Evolutionary conservation across 495 filamentous ascomycete genomes (phyloP).

Genomic region (Hyaloscypha finlandica): DNA sequence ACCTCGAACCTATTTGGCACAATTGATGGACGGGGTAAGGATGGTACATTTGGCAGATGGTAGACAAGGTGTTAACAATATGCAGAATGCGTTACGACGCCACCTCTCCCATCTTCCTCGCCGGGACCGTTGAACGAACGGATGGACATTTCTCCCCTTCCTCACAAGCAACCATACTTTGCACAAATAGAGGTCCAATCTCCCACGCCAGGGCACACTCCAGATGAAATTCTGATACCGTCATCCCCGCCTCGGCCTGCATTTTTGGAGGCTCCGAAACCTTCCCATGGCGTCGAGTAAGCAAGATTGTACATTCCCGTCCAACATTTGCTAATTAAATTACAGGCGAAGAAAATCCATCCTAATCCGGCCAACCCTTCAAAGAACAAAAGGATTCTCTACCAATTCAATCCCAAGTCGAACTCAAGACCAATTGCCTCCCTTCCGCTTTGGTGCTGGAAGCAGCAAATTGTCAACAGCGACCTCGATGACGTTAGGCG

Average conservation of each 20-base stretch:
- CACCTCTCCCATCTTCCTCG: slow-evolving; percentile 80
- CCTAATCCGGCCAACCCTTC: slow-evolving; percentile 62
- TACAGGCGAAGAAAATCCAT: slow-evolving; percentile 59
- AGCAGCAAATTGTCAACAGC: slow-evolving; percentile 49
- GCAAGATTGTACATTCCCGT: slow-evolving; percentile 34
- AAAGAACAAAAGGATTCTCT: slow-evolving; percentile 58
- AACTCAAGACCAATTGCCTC: slow-evolving; percentile 61
- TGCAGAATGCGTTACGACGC: slow-evolving; percentile 76
- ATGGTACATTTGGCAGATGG: slow-evolving; percentile 15
- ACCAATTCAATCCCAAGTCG: slow-evolving; percentile 51
- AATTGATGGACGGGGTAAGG: slow-evolving; percentile 71
- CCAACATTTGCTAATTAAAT: slow-evolving; percentile 15
- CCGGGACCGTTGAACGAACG: slow-evolving; percentile 71
- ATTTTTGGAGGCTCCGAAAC: slow-evolving; percentile 54
- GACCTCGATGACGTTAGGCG: slow-evolving; percentile 66
- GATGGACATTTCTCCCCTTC: slow-evolving; percentile 95
- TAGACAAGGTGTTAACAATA: slow-evolving; percentile 31
- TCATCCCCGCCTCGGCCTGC: slow-evolving; percentile 51
- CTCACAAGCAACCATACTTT: slow-evolving; percentile 77
- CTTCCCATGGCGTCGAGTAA: slow-evolving; percentile 48
- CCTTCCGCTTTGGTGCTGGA: slow-evolving; percentile 76
- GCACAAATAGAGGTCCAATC: slow-evolving; percentile 65
- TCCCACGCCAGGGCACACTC: slow-evolving; percentile 58
- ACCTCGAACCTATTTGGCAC: slow-evolving; percentile 72
- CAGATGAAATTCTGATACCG: slow-evolving; percentile 43